A percentile compares a stretch with the other conserved stretches of the same genome.
Conservation (phyloP, 2,329 filamentous ascomycete genomes). For the Fusarium sp. region DNA sequence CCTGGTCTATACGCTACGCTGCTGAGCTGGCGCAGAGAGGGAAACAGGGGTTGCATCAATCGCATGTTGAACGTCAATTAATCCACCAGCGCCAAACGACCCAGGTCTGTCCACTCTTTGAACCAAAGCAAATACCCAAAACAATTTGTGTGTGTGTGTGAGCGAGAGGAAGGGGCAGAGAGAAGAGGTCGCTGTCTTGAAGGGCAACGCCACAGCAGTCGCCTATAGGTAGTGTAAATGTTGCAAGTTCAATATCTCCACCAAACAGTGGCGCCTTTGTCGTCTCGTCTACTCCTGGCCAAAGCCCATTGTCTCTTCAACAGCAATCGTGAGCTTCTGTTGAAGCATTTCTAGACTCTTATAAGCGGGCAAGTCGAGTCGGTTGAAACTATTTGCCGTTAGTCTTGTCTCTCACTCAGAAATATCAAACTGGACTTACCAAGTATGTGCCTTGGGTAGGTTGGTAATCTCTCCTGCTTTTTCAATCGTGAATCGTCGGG, state of each 20-base stretch:
- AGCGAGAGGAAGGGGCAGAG: conserved; percentile 36
- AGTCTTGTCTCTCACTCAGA: conserved; percentile 27
- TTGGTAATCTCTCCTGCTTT: conserved; percentile 93
- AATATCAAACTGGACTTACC: conserved; percentile 69
- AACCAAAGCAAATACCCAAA: conserved; percentile 50
- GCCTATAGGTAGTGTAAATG: conserved; percentile 14
- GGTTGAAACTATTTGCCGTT: conserved; percentile 81
- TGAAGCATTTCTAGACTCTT: conserved; percentile 88
- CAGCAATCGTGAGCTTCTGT: conserved; percentile 92
- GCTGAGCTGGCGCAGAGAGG: conserved; percentile 6
- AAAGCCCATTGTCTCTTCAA: conserved; percentile 99
- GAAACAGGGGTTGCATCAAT: conserved; percentile 36
- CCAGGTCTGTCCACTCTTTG: conserved; percentile 47
- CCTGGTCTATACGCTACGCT: conserved; percentile 23
- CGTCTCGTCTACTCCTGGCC: conserved; percentile 82
- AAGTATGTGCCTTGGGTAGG: conserved; percentile 96
- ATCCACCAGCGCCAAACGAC: conserved; percentile 49
- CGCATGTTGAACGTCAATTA: conserved; percentile 42
- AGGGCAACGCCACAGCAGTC: conserved; percentile 32
- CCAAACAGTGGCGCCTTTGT: conserved; percentile 31
- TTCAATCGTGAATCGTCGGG: conserved; percentile 95
- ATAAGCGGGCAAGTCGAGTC: conserved; percentile 93
- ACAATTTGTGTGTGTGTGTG: conserved; percentile 29
- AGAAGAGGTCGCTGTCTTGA: conserved; percentile 26
- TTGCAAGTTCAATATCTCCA: conserved; percentile 26